Percentiles rank a stretch among this genome's conserved stretches.
Conservation (phyloP, 2,329 filamentous ascomycete species). For the Dothiorella sarmentorum region DNA sequence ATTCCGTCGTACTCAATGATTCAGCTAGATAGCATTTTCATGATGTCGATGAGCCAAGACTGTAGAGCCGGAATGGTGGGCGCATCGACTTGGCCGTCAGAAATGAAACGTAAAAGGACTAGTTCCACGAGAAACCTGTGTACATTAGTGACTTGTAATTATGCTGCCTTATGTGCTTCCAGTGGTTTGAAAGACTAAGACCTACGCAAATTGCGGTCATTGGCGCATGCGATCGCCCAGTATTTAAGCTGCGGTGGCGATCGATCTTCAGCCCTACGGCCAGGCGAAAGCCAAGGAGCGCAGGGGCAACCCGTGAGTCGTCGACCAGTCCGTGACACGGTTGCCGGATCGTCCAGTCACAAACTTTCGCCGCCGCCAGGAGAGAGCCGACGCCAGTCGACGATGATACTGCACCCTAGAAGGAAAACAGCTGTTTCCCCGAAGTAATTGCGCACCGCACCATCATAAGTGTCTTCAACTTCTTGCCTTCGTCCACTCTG, state of each 20-base stretch:
- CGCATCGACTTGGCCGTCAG: constrained; percentile 16
- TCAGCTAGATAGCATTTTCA: constrained; percentile 20
- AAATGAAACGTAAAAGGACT: constrained; percentile 20
- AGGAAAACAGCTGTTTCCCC: background rate
- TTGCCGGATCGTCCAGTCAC: constrained; percentile 15
- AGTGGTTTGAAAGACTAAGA: background rate
- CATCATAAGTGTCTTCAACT: background rate
- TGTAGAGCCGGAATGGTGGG: constrained; percentile 16
- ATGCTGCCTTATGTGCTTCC: no score
- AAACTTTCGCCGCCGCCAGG: constrained; percentile 4
- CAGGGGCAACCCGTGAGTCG: constrained; percentile 10
- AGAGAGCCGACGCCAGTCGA: background rate
- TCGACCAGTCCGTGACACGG: constrained; percentile 17
- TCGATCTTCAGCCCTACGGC: constrained; percentile 18
- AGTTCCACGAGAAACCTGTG: constrained; percentile 6
- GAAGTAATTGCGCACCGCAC: background rate
- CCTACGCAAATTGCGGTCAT: background rate
- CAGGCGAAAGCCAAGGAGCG: constrained; percentile 14
- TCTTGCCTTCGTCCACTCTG: background rate
- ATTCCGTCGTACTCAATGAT: constrained; percentile 16
- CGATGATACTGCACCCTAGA: background rate
- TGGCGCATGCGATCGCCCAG: constrained; percentile 11
- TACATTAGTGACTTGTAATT: background rate
- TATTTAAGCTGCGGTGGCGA: constrained; percentile 11
- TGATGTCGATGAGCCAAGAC: constrained; percentile 20